Conservation (phyloP, 192 early-diverging fungal genomes). For the Spizellomyces sp. region DNA sequence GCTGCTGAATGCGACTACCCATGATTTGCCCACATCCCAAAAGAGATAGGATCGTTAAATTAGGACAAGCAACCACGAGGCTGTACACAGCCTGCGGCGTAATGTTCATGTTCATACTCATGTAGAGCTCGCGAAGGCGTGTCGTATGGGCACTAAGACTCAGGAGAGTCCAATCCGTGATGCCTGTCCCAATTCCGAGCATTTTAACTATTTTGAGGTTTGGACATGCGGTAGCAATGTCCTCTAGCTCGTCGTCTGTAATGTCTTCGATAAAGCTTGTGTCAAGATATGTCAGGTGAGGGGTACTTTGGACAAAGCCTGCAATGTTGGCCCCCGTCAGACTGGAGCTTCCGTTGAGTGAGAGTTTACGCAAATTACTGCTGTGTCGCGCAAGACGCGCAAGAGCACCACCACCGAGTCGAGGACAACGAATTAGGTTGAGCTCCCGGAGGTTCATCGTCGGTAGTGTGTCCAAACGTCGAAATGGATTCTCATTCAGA, state of each 20-base stretch:
- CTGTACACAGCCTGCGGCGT: not conserved
- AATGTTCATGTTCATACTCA: constrained; percentile 6
- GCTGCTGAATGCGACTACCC: constrained; percentile 6
- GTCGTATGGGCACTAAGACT: not conserved
- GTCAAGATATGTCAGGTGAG: not conserved
- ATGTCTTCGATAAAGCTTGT: constrained; percentile 2
- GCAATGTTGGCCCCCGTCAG: not conserved
- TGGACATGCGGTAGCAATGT: not conserved
- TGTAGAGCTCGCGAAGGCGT: not conserved
- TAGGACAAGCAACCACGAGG: not conserved
- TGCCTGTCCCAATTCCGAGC: not conserved
- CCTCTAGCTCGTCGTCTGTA: constrained; percentile 1
- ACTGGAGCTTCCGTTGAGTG: not conserved
- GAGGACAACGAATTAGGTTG: not conserved
- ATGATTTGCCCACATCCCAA: not conserved
- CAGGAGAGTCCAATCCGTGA: not conserved
- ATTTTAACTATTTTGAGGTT: not conserved
- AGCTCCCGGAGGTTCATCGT: not conserved
- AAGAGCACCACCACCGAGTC: not conserved
- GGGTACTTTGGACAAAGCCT: not conserved
- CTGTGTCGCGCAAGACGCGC: not conserved
- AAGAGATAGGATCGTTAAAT: not conserved
- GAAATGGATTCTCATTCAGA: too few species aligned
- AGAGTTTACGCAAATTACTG: not conserved
- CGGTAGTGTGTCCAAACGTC: too few species aligned